phyloP scores from a whole-genome alignment of 2,329 filamentous ascomycete species.

The Massarina eburnea region DNA sequence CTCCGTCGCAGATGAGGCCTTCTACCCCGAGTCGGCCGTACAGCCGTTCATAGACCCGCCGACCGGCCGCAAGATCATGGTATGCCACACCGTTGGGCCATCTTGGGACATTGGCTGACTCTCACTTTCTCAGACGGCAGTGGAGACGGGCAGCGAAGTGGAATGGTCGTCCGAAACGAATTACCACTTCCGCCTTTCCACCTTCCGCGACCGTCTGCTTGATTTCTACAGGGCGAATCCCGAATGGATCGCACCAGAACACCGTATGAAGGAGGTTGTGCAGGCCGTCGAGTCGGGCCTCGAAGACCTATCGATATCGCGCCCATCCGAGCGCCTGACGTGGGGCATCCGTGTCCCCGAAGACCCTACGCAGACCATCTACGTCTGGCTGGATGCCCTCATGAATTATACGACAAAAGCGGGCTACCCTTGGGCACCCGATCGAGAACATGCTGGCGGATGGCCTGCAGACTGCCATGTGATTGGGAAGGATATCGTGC shows the following conservation, averaged over 20 bases:
- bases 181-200: conserved; percentile 90
- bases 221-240: conserved; percentile 79
- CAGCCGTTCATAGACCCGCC: conserved; percentile 73
- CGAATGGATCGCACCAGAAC: conserved; percentile 70
- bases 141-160: conserved; percentile 88
- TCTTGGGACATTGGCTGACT: conserved; percentile 7
- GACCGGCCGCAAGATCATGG: conserved; percentile 81
- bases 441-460: conserved; percentile 61
- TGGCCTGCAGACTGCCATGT: conserved; percentile 95
- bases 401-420: conserved; percentile 90
- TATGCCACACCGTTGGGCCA: conserved; percentile 30
- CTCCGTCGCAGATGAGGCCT: conserved; percentile 93
- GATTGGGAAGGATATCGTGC: conserved; percentile 93
- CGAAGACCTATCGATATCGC: conserved; percentile 84
- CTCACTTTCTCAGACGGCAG: conserved; percentile 56
- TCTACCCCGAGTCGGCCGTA: conserved; percentile 79
- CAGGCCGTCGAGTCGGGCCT: conserved; percentile 75
- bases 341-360: conserved; percentile 92
- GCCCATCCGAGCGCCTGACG: conserved; percentile 72
- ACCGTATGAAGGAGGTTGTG: conserved; percentile 77
- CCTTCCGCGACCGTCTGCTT: conserved; percentile 75
- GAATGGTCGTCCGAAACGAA: conserved; percentile 94
- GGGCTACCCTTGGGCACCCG: conserved; percentile 79
- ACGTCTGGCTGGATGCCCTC: conserved; percentile 96
- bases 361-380: conserved; percentile 85